These are phyloP conservation scores for Amaranthus palmeri DNA, from an alignment of 148 eudicot genomes.

Conservation along the genomic window DNA sequence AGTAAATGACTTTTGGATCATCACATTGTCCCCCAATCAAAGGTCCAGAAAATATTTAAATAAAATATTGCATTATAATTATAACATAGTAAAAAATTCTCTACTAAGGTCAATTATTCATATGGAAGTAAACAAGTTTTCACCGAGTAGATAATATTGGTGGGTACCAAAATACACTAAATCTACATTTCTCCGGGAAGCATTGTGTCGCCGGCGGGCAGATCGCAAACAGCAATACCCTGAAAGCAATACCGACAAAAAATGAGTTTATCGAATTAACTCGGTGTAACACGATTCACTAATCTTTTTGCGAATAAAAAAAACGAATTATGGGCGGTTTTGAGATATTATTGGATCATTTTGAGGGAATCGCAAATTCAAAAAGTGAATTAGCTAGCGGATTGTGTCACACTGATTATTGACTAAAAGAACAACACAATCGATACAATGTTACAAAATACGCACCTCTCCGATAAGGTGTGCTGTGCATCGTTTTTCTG, in stretches of 20 bases:
- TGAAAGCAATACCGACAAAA: background rate
- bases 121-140: background rate
- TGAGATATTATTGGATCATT: no score
- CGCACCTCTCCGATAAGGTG: slow-evolving; percentile 94
- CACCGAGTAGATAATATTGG: no score
- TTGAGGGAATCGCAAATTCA: no score
- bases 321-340: no score
- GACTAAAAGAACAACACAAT: no score
- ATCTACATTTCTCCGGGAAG: slow-evolving; percentile 26
- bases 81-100: slow-evolving; percentile 1
- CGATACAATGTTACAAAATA: background rate
- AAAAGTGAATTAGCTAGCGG: no score
- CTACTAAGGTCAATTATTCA: background rate
- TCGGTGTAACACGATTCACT: background rate
- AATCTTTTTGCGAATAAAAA: no score
- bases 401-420: no score
- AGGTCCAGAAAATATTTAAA: background rate
- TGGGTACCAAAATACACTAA: background rate
- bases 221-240: slow-evolving; percentile 19
- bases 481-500: slow-evolving; percentile 91
- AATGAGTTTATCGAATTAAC: background rate
- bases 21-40: background rate
- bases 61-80: background rate
- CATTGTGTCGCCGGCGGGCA: slow-evolving; percentile 23
- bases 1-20: background rate